Evolutionary conservation across 106 monocot genomes (phyloP), one percentile per base, ranked within the genome.

Genomic region (Dendrobium officinale): DNA sequence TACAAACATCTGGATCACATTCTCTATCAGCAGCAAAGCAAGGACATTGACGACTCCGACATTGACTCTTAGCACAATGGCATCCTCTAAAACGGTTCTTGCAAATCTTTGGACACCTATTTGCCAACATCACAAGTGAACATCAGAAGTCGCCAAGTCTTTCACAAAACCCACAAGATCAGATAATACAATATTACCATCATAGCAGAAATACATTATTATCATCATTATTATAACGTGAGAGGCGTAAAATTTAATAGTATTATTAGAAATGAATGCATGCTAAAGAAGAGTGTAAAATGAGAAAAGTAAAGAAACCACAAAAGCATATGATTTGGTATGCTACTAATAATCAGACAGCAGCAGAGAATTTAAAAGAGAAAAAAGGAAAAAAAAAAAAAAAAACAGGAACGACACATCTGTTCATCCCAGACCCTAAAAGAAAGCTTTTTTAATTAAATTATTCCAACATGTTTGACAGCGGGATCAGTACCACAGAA

Each of bases 1-100:
- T 85, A 72, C 96, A 97, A 80, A 97, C 92, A 82, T 97, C 96
- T 74, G 96, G 94, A 77, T 97, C 96, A 72, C 96, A 97, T 89
- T 97, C 96, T 79, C 96, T 92, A 81, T 94, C 94, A 81, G 96
- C 96, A 87, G 96, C 96, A 90, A 97, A 97, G 79, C 96, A 97
- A 47, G 96, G 96, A 78, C 96, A 97, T 77, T 97, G 96, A n/a
- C 96, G 92, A 72, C 96, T 97, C 61, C 96, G 88, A 79, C 96
- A 97, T 54, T 97, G 96, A 73, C 93, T 94, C 79, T 97, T 97
- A 19, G 96, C 96, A 89, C 96, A 97, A 83, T 97, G 96, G 81
- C 96, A 97, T 47, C 96, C 96, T 78, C 96, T 87, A 73, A 97
- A 97, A 18, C 90, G 87, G 68, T 97, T 97, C 84, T 97, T 97